phyloP scores from a whole-genome alignment of 371 early-diverging fungal genomes.

The Apophysomyces variabilis region DNA sequence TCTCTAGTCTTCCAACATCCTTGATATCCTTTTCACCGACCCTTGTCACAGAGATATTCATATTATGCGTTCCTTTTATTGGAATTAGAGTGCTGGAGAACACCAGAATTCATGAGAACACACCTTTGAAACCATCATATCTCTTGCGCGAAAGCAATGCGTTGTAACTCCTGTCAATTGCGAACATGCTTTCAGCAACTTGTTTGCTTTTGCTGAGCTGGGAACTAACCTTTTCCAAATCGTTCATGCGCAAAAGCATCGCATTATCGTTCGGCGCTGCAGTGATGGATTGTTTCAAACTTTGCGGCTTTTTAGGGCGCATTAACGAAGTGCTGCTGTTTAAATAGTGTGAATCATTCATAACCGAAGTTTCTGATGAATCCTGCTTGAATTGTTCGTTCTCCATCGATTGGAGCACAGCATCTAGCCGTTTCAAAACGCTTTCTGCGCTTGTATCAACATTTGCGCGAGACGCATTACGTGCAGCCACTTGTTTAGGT shows the following conservation, averaged over 20 bases:
- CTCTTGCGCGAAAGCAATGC: neutral
- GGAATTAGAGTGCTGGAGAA: no score
- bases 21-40: no score
- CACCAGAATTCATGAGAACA: neutral
- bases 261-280: constrained; percentile 9
- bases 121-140: neutral
- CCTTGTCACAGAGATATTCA: no score
- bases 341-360: no score
- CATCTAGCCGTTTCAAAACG: constrained; percentile 30
- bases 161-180: neutral
- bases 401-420: constrained; percentile 20
- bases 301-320: neutral
- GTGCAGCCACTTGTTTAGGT: neutral
- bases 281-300: no score
- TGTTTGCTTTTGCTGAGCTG: neutral
- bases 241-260: constrained; percentile 24
- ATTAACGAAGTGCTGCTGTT: neutral
- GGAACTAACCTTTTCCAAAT: constrained; percentile 21
- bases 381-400: constrained; percentile 3
- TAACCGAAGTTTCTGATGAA: neutral
- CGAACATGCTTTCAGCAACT: neutral
- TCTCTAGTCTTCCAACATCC: no score
- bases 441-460: constrained; percentile 23
- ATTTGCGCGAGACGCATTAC: no score
- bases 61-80: neutral